Conservation (phyloP, 1,139 yeast species). For the Hansenula anomala region DNA sequence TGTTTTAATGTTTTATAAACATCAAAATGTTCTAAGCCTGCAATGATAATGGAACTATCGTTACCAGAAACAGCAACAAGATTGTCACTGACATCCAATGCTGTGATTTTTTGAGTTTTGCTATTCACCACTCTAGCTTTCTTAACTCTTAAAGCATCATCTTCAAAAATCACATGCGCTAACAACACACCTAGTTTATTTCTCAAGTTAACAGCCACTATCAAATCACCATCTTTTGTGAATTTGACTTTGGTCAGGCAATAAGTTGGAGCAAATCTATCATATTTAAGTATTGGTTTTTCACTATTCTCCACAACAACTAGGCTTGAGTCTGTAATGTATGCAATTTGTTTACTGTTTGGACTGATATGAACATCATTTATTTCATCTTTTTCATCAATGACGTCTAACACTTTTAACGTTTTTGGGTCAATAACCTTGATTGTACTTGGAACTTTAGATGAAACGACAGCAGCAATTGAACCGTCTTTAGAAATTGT, state of each 20-base stretch:
- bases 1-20: slow-evolving; percentile 47
- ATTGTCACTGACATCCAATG: slow-evolving; percentile 52
- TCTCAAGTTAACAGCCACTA: slow-evolving; percentile 50
- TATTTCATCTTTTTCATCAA: slow-evolving; percentile 45
- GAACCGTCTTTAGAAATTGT: slow-evolving; percentile 48
- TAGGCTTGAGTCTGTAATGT: slow-evolving; percentile 49
- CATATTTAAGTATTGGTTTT: slow-evolving; percentile 34
- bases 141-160: slow-evolving; percentile 24
- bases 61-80: slow-evolving; percentile 72
- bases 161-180: slow-evolving; percentile 21
- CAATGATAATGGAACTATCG: slow-evolving; percentile 60
- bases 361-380: slow-evolving; percentile 43
- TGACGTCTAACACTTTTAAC: slow-evolving; percentile 43
- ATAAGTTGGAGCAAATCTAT: slow-evolving; percentile 27
- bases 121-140: slow-evolving; percentile 41
- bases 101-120: slow-evolving; percentile 61
- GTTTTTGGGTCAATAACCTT: slow-evolving; percentile 54
- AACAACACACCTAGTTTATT: slow-evolving; percentile 37
- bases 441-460: slow-evolving; percentile 51
- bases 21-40: slow-evolving; percentile 47
- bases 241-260: slow-evolving; percentile 58
- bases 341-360: slow-evolving; percentile 50
- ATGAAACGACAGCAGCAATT: slow-evolving; percentile 60
- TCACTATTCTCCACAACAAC: slow-evolving; percentile 47
- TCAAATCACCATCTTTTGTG: slow-evolving; percentile 43